phyloP scores from a whole-genome alignment of 2,329 filamentous ascomycete species.

The Raffaelea albimanens region DNA sequence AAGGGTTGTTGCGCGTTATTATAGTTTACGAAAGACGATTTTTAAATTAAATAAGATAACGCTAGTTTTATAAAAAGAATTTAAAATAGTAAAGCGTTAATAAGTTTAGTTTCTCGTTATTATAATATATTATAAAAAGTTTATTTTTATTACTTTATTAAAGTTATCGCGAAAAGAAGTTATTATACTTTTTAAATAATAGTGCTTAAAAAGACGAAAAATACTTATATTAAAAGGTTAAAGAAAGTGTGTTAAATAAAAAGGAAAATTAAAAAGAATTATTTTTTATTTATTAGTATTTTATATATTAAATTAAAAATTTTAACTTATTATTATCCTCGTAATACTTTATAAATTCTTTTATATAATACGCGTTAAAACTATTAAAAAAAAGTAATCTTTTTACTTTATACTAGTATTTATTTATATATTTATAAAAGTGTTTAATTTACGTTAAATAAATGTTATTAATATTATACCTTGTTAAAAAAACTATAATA shows the following conservation, averaged over 20 bases:
- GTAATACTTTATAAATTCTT: not conserved
- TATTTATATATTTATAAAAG: not conserved
- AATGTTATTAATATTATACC: not conserved
- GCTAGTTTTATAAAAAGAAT: no score
- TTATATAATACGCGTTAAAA: not conserved
- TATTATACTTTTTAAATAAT: not conserved
- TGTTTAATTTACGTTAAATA: not conserved
- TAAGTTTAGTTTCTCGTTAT: no score
- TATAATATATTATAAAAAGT: no score
- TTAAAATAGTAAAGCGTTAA: no score
- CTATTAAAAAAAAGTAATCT: not conserved
- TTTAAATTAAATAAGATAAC: no score
- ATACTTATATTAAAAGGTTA: not conserved
- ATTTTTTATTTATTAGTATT: slow-evolving; percentile 1
- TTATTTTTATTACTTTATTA: not conserved
- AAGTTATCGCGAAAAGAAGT: not conserved
- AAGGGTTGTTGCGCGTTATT: no score
- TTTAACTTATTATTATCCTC: no score
- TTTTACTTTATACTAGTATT: not conserved
- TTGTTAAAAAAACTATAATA: slow-evolving; percentile 1
- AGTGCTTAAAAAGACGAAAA: not conserved
- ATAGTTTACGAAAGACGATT: no score
- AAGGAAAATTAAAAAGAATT: not conserved
- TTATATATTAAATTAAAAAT: no score
- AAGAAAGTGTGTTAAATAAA: not conserved